phyloP scores from a whole-genome alignment of 139 green algal species.

The Chlorella ohadii region DNA sequence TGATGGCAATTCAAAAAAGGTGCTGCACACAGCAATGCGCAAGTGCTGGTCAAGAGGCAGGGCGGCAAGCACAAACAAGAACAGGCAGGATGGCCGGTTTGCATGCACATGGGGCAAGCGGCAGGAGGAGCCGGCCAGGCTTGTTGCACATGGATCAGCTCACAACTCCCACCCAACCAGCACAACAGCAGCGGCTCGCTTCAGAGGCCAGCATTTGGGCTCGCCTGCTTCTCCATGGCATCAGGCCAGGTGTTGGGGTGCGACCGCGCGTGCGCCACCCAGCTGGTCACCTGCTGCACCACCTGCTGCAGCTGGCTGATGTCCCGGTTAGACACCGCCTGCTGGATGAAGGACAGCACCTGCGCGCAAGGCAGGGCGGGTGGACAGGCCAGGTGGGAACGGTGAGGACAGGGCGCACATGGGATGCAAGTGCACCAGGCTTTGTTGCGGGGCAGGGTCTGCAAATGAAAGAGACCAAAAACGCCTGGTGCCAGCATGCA shows the following conservation, averaged over 20 bases:
- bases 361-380: background rate
- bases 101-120: no score
- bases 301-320: background rate
- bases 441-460: no score
- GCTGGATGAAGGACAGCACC: conserved; percentile 4
- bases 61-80: no score
- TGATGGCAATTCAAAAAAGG: background rate
- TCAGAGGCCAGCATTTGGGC: background rate
- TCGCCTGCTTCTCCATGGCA: background rate
- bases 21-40: background rate
- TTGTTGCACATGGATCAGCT: no score
- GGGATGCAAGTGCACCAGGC: no score
- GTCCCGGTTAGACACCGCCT: background rate
- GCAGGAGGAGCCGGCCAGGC: no score
- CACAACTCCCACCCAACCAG: no score
- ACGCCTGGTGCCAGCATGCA: background rate
- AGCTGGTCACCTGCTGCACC: conserved; percentile 1
- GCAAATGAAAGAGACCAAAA: background rate
- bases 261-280: background rate
- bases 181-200: no score
- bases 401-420: background rate
- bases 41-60: no score
- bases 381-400: no score
- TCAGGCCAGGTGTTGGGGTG: background rate
- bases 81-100: no score